Base-by-base conservation (phyloP, 1,284 basidiomycete species). In the Phellinidium pouzarii region DNA sequence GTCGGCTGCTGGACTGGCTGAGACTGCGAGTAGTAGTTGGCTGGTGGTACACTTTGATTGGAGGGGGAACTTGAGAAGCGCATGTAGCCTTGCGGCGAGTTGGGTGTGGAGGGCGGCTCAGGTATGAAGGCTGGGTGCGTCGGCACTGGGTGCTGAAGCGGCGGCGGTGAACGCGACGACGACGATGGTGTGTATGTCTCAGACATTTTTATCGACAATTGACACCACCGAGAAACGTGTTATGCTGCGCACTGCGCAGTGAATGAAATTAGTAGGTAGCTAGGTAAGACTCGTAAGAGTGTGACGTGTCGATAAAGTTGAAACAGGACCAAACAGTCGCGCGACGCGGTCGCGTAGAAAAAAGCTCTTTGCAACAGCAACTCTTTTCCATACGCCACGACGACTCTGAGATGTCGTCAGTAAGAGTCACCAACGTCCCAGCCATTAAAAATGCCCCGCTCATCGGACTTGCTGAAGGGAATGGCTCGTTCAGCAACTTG, bases 51-150 rank as follows among this genome's bases (percentile, higher is more conserved):
- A 3, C 38, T 51, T 48, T 59, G 59, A 14, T 60, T 62, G 22
- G 69, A 68, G 0, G 82, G 80, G 1, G 80, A 79, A n/a, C 79
- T 80, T 0, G 79, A 75, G 64, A 78, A 90, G 12, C 87, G 79
- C 63, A 87, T 82, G 69, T 89, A 90, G 40, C 83, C 83, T 53
- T 84, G 78, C 29, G 87, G 80, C 4, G 84, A 87, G 22, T 71
- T 77, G 0, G 90, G 90, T 0, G 90, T 92, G 1, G 81, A 79
- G 0, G 90, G 91, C 0, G 91, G 91, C 60, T 94, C 91, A 14
- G 91, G 91, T 48, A 93, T 91, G 66, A 87, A 91, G 0, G 87
- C 85, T 3, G 89, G 90, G 61, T 94, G 91, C 0, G 91, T 93
- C 0, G 91, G 91, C 4, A 93, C 89, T 1, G 91, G 91, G 65